These are phyloP conservation scores for Syzygium malaccense DNA, from an alignment of 441 rosid species.

Conservation along the genomic window DNA sequence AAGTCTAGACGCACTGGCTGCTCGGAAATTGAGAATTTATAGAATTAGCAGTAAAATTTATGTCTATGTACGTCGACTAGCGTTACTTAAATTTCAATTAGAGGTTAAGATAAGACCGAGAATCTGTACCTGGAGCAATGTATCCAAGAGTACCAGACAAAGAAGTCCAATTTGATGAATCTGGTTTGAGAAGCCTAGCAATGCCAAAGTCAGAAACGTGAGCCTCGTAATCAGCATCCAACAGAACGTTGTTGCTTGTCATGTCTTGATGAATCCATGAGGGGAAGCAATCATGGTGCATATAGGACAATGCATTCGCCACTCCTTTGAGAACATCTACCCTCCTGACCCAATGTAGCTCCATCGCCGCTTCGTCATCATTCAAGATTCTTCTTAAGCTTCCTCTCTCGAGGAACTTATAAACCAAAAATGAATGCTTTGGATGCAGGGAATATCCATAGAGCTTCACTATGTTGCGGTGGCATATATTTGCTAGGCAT, in stretches of 20 bases:
- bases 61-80: neutral
- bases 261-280: neutral
- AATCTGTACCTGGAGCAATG: neutral
- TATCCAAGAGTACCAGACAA: neutral
- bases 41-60: neutral
- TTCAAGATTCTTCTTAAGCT: neutral
- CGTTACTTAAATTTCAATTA: neutral
- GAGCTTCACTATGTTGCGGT: slow-evolving; percentile 4
- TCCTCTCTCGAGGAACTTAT: neutral
- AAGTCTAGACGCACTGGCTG: neutral
- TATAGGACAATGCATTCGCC: neutral
- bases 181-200: neutral
- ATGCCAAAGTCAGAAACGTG: neutral
- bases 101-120: neutral
- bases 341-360: neutral
- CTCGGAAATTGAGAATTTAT: neutral
- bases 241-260: neutral
- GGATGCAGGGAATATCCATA: neutral
- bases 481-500: neutral
- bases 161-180: neutral
- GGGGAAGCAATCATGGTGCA: neutral
- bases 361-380: neutral
- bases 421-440: neutral
- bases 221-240: neutral
- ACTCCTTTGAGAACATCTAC: neutral